phyloP scores from a whole-genome alignment of 257 asterid species.

The Coffea eugenioides region DNA sequence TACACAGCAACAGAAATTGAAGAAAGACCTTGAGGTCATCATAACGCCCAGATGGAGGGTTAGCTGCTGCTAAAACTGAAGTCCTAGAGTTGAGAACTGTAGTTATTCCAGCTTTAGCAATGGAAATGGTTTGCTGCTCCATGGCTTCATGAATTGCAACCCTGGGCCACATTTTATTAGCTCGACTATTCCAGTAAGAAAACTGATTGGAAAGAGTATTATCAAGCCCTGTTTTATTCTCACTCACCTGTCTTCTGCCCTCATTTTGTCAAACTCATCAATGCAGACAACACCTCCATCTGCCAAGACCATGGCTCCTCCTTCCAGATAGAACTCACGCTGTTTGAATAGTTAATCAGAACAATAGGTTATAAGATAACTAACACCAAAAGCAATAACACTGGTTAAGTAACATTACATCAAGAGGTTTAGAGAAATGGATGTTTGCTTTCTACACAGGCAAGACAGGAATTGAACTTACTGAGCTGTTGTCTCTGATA shows the following conservation, averaged over 20 bases:
- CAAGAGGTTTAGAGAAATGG: background rate
- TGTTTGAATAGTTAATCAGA: constrained; percentile 27
- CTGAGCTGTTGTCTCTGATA: constrained; percentile 93
- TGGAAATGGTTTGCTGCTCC: constrained; percentile 99
- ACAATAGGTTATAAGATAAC: background rate
- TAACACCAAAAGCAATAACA: background rate
- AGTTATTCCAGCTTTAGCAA: constrained; percentile 99
- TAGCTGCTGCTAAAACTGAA: constrained; percentile 98
- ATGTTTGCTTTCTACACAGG: background rate
- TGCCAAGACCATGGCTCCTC: constrained; percentile 99
- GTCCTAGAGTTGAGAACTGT: constrained; percentile 99
- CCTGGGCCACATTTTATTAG: constrained; percentile 41
- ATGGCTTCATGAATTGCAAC: constrained; percentile 99
- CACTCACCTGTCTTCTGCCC: constrained; percentile 91
- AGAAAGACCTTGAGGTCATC: constrained; percentile 89
- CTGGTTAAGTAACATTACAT: constrained; percentile 7
- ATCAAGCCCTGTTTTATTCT: constrained; percentile 10
- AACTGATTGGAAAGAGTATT: constrained; percentile 9
- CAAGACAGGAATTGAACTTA: constrained; percentile 34
- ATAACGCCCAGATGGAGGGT: constrained; percentile 99
- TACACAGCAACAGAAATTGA: background rate
- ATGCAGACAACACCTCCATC: constrained; percentile 99
- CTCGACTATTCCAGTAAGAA: constrained; percentile 20
- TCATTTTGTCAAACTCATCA: constrained; percentile 98
- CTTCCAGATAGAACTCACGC: constrained; percentile 98